Conservation (phyloP, 345 rosid genomes). For the Eucalyptus tenuipes region DNA sequence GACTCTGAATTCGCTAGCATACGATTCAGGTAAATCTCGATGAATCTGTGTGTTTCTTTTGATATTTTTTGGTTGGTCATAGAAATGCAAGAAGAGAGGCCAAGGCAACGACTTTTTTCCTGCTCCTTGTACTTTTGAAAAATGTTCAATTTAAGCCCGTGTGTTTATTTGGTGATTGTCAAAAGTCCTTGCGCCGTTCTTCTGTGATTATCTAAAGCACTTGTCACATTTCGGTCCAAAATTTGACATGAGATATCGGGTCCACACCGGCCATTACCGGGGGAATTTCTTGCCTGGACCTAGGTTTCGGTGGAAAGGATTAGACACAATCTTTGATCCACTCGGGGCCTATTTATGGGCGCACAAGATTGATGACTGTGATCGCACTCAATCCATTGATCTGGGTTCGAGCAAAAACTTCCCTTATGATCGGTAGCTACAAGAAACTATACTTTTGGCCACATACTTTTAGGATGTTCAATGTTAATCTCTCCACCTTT, state of each 20-base stretch:
- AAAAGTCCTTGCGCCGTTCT: background rate
- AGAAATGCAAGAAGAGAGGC: background rate
- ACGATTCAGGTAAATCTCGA: background rate
- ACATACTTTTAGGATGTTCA: background rate
- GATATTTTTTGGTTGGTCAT: background rate
- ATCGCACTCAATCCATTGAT: background rate
- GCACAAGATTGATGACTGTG: background rate
- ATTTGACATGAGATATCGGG: background rate
- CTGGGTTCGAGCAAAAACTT: background rate
- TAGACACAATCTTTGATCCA: background rate
- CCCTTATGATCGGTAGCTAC: background rate
- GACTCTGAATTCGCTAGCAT: background rate
- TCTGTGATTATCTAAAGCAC: background rate
- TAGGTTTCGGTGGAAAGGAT: background rate
- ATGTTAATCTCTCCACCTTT: background rate
- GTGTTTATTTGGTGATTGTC: background rate
- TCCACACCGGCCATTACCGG: background rate
- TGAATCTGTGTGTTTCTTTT: background rate
- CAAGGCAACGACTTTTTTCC: background rate
- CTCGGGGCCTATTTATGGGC: background rate
- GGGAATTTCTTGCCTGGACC: background rate
- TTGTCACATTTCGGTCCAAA: background rate
- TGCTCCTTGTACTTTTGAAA: background rate
- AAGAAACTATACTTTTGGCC: background rate
- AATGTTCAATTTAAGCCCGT: background rate